Percentiles rank a stretch among this genome's conserved stretches.
phyloP scores from a whole-genome alignment of 257 asterid genomes.

The Perilla frutescens region DNA sequence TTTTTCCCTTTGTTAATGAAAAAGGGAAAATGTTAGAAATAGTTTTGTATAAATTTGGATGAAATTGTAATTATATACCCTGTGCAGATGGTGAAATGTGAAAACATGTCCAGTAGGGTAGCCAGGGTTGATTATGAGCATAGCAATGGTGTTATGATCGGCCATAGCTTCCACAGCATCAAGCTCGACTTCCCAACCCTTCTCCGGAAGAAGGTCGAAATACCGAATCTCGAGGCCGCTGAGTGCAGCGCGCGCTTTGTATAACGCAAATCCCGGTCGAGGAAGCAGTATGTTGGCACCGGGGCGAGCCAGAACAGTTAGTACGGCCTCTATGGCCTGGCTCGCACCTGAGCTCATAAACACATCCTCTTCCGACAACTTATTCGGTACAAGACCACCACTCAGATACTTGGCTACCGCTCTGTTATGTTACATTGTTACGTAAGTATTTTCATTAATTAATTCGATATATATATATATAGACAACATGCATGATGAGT shows the following conservation, averaged over 20 bases:
- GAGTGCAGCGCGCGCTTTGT: constrained; percentile 59
- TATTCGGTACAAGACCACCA: constrained; percentile 38
- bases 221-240: constrained; percentile 60
- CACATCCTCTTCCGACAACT: constrained; percentile 55
- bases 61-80: constrained; percentile 40
- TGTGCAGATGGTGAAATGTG: constrained; percentile 56
- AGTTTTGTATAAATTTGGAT: too few species aligned
- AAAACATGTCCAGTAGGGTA: constrained; percentile 78
- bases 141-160: constrained; percentile 66
- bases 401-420: constrained; percentile 65
- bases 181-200: constrained; percentile 70
- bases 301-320: constrained; percentile 61
- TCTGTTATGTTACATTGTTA: constrained; percentile 40
- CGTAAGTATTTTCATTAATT: too few species aligned
- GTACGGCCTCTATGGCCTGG: constrained; percentile 68
- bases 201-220: constrained; percentile 63
- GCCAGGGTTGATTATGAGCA: constrained; percentile 71
- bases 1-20: too few species aligned
- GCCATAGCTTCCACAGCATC: constrained; percentile 58
- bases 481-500: too few species aligned
- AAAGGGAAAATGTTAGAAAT: too few species aligned
- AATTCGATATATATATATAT: too few species aligned
- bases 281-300: constrained; percentile 73
- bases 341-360: constrained; percentile 60
- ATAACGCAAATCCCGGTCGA: constrained; percentile 64